Base-by-base conservation (phyloP, 345 rosid species). In the Camelina sativa region DNA sequence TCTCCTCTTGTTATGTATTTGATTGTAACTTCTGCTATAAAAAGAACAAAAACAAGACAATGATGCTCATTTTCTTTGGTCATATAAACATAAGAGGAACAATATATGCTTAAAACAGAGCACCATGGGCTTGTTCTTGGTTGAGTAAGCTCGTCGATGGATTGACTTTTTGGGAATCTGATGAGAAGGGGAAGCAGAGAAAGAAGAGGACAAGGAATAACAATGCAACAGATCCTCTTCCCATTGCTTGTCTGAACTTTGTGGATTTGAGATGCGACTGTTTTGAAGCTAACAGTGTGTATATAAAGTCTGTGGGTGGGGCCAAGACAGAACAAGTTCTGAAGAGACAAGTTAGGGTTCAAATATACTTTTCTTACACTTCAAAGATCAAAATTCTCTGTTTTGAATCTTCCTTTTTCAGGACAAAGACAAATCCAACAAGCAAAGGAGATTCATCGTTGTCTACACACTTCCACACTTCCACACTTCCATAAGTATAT, bases 101-200 rank as follows among this genome's bases (percentile, higher is more conserved):
- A 59, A 17, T 16, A 32, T 0, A 59, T 40, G 17, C 48, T 37
- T 64, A 57, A 58, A 58, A 43, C 13, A 65, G 40, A 71, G 62
- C 48, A 78, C 77, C 81, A 22, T 78, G 52, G 68, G 19, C 4
- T 52, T 51, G 64, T 58, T 77, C 51, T 41, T 59, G 50, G 67
- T 20, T 53, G 12, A 37, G 46, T 13, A 57, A 44, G 65, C 70
- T 76, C 13, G 41, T 70, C 8, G 71, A 25, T 57, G 43, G 50
- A 11, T 44, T 22, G 59, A 48, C 62, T 37, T 65, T 44, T 34
- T 32, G 67, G 8, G 80, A 58, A 19, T 59, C 44, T 41, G 69
- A 78, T 34, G 77, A 37, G 11, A 51, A 22, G 51, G 73, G 17
- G 4, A 72, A 52, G 55, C 67, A 56, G 38, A 76, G 22, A 10